Evolutionary conservation across 1,139 yeast species (phyloP).

Genomic region (Blastobotrys proliferans): DNA sequence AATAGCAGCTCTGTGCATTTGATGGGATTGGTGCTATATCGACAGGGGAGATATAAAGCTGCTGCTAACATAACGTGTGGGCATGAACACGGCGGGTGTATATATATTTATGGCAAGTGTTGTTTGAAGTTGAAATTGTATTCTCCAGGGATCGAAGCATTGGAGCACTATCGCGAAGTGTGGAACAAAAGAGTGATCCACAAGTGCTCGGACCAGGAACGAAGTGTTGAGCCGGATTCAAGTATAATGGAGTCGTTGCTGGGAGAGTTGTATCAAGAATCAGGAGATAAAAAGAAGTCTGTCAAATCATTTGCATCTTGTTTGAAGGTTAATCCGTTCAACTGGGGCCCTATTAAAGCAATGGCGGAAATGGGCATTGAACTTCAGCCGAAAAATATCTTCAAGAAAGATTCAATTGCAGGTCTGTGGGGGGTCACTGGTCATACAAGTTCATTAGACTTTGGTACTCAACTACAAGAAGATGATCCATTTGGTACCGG

Average conservation of each 20-base stretch:
- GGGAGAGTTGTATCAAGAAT: slow-evolving; percentile 62
- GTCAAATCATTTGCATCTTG: slow-evolving; percentile 66
- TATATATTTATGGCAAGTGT: slow-evolving; percentile 63
- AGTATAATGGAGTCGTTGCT: slow-evolving; percentile 61
- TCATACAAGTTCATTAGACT: background rate
- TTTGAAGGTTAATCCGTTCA: slow-evolving; percentile 66
- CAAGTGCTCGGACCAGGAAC: slow-evolving; percentile 15
- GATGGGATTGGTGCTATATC: slow-evolving; percentile 58
- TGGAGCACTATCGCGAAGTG: slow-evolving; percentile 33
- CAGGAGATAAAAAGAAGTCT: slow-evolving; percentile 62
- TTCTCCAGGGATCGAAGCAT: slow-evolving; percentile 60
- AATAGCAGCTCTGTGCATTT: slow-evolving; percentile 51
- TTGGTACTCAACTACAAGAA: background rate
- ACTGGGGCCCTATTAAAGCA: slow-evolving; percentile 83
- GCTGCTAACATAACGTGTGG: slow-evolving; percentile 38
- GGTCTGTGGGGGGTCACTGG: no score
- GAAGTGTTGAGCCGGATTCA: slow-evolving; percentile 53
- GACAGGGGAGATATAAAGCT: slow-evolving; percentile 53
- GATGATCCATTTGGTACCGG: slow-evolving; percentile 12
- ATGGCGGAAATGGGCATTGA: slow-evolving; percentile 58
- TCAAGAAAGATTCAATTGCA: slow-evolving; percentile 33
- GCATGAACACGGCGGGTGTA: slow-evolving; percentile 55
- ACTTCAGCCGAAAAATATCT: slow-evolving; percentile 59
- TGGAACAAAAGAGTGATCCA: slow-evolving; percentile 21
- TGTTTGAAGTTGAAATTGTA: slow-evolving; percentile 54